A percentile compares a stretch with the other conserved stretches of the same genome.
These are phyloP conservation scores for Coniochaeta sp. DNA, from an alignment of 2,329 filamentous ascomycete species.

Conservation along the genomic window DNA sequence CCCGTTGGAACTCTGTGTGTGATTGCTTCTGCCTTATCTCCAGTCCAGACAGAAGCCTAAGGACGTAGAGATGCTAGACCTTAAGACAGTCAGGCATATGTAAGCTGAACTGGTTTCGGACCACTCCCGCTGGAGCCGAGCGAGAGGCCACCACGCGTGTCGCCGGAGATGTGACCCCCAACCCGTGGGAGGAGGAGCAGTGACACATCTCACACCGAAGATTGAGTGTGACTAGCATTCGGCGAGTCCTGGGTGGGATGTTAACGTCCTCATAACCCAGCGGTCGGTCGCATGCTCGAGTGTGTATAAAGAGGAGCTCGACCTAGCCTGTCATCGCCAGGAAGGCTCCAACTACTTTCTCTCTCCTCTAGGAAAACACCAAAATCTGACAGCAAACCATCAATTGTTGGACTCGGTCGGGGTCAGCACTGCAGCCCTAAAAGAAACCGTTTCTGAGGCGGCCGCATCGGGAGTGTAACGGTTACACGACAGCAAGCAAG, in stretches of 20 bases:
- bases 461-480: background rate
- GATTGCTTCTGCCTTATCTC: background rate
- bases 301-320: background rate
- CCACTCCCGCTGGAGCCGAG: background rate
- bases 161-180: background rate
- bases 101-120: background rate
- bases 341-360: too few relatives aligned
- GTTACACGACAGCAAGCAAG: slow-evolving; percentile 2
- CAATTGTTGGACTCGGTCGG: too few relatives aligned
- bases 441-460: background rate
- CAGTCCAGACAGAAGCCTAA: too few relatives aligned
- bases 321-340: too few relatives aligned
- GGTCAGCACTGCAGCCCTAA: background rate
- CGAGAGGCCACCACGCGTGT: background rate
- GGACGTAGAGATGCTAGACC: too few relatives aligned
- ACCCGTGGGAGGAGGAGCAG: background rate
- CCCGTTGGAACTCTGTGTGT: background rate
- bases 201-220: background rate
- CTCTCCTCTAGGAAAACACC: background rate
- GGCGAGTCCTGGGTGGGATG: background rate
- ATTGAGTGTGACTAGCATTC: background rate
- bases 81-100: background rate
- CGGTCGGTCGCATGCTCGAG: background rate
- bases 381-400: background rate
- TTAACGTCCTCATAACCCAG: background rate